phyloP scores from a whole-genome alignment of 192 early-diverging fungal genomes.

The Gonapodya prolifera region DNA sequence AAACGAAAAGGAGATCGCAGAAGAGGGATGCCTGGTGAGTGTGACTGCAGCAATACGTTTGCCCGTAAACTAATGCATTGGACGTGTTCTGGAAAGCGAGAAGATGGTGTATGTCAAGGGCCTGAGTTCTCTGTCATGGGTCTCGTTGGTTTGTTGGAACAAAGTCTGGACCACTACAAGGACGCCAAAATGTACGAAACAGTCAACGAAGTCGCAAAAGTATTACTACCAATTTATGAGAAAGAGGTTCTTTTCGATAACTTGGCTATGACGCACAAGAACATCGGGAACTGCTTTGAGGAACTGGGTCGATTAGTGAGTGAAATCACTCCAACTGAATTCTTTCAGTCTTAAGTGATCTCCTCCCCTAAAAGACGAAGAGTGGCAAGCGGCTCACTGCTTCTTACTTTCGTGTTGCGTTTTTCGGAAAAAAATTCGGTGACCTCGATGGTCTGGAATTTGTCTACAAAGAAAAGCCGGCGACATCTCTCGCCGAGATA shows the following conservation, averaged over 20 bases:
- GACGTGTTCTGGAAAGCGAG: not conserved
- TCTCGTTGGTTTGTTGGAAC: not conserved
- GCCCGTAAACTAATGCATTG: too few relatives aligned
- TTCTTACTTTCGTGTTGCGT: conserved; percentile 2
- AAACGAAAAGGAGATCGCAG: not conserved
- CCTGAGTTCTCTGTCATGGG: not conserved
- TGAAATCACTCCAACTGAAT: not conserved
- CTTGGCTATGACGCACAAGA: not conserved
- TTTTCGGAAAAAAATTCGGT: conserved; percentile 6
- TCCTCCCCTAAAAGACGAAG: not conserved
- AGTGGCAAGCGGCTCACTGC: conserved; percentile 7
- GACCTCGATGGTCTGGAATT: conserved; percentile 6
- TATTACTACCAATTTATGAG: not conserved
- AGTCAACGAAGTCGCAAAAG: not conserved
- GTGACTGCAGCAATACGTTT: too few relatives aligned
- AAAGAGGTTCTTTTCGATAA: not conserved
- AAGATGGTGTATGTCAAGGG: not conserved
- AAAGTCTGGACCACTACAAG: not conserved
- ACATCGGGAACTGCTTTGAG: not conserved
- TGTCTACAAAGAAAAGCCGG: conserved; percentile 2
- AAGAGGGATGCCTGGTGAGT: not conserved
- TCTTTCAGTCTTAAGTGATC: not conserved
- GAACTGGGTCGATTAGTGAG: not conserved
- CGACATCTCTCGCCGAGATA: conserved; percentile 6
- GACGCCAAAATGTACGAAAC: not conserved